Conservation (phyloP, 2,329 filamentous ascomycete genomes). For the Plenodomus biglobosus region DNA sequence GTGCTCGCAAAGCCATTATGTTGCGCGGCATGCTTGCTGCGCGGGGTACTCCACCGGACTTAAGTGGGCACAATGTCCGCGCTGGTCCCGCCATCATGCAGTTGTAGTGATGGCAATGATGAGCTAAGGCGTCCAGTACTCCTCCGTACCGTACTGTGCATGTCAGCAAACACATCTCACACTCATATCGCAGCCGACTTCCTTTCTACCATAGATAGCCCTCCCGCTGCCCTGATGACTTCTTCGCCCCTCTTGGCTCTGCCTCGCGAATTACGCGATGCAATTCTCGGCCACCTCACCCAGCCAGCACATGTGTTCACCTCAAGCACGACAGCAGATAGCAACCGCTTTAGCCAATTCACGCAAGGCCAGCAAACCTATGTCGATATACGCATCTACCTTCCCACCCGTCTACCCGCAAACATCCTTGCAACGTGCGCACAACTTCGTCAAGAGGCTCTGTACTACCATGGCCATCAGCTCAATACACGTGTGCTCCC, state of each 20-base stretch:
- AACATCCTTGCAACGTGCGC: constrained; percentile 28
- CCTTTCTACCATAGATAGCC: too few species aligned
- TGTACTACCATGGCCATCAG: constrained; percentile 18
- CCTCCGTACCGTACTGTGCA: too few species aligned
- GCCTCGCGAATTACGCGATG: constrained; percentile 34
- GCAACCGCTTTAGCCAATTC: constrained; percentile 10
- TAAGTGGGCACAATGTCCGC: too few species aligned
- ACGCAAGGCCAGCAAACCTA: constrained; percentile 12
- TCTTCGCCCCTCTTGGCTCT: constrained; percentile 17
- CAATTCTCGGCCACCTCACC: constrained; percentile 24
- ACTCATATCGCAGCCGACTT: too few species aligned
- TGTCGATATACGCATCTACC: constrained; percentile 33
- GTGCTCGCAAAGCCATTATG: too few species aligned
- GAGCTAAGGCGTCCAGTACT: too few species aligned
- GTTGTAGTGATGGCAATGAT: too few species aligned
- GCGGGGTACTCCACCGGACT: too few species aligned
- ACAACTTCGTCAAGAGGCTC: constrained; percentile 30
- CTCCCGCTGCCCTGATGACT: too few species aligned
- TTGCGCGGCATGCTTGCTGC: too few species aligned
- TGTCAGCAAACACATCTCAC: not conserved
- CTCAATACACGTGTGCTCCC: constrained; percentile 8
- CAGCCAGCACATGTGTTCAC: constrained; percentile 27
- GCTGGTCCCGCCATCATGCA: too few species aligned
- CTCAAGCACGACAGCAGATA: constrained; percentile 18
- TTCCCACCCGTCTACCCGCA: constrained; percentile 22